Conservation (phyloP, 2,329 filamentous ascomycete species). For the Seiridium cupressi region DNA sequence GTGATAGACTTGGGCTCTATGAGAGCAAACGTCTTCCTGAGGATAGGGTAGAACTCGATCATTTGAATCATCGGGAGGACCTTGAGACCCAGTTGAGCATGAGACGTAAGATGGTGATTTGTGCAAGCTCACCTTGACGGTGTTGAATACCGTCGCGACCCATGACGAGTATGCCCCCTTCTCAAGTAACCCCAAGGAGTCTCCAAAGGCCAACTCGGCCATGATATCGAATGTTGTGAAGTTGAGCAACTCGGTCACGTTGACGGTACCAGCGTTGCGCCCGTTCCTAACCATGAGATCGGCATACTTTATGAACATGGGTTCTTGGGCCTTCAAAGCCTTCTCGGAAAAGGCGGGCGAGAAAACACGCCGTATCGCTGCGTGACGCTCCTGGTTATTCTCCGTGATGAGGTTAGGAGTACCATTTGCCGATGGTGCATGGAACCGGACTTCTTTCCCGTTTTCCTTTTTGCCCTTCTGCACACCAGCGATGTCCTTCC, state of each 20-base stretch:
- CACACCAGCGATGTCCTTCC: conserved; percentile 7
- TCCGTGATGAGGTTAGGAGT: conserved; percentile 7
- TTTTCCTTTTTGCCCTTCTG: conserved; percentile 15
- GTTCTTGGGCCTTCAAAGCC: conserved; percentile 31
- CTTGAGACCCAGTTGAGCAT: neutral
- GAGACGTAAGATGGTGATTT: neutral
- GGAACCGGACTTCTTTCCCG: conserved; percentile 21
- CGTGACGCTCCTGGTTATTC: conserved; percentile 14
- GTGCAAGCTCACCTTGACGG: conserved; percentile 14
- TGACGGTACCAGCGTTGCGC: conserved; percentile 12
- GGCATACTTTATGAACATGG: conserved; percentile 24
- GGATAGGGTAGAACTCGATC: conserved; percentile 21
- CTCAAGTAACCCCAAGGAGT: conserved; percentile 33
- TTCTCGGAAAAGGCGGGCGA: conserved; percentile 28
- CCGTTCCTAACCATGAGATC: conserved; percentile 22
- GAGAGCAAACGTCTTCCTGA: conserved; percentile 14
- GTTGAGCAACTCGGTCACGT: conserved; percentile 18
- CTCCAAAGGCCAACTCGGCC: conserved; percentile 40
- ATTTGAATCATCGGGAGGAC: conserved; percentile 18
- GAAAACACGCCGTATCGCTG: conserved; percentile 23
- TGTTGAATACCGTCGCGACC: conserved; percentile 13
- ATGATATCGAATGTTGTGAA: conserved; percentile 34
- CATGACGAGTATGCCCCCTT: conserved; percentile 19
- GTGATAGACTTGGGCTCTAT: conserved; percentile 21
- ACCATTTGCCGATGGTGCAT: conserved; percentile 13